A percentile compares a stretch with the other conserved stretches of the same genome.
Evolutionary conservation across 2,329 filamentous ascomycete species (phyloP).

Genomic region (Fusarium sp.): DNA sequence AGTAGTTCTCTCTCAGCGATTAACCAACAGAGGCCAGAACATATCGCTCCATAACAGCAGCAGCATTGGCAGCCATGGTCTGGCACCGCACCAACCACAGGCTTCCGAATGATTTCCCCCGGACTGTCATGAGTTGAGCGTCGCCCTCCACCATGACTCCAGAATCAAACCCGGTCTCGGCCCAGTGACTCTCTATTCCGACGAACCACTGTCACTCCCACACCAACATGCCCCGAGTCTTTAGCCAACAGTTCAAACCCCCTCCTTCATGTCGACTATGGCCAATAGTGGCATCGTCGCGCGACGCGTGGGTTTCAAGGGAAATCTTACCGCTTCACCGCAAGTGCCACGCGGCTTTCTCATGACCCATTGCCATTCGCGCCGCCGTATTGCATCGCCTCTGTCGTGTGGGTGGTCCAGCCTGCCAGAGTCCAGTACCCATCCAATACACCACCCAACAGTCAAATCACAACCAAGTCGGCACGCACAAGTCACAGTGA

Average conservation of each 20-base stretch:
- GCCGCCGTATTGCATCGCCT: neutral
- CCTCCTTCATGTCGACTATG: neutral
- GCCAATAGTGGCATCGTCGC: slow-evolving; percentile 24
- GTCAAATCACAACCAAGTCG: slow-evolving; percentile 1
- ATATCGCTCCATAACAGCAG: neutral
- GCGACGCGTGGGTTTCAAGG: slow-evolving; percentile 21
- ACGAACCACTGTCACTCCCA: slow-evolving; percentile 25
- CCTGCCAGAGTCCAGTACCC: neutral
- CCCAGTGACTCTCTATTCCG: neutral
- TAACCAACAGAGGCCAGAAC: neutral
- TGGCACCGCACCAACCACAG: neutral
- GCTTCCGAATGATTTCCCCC: neutral
- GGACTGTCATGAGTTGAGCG: neutral
- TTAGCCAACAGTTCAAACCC: neutral
- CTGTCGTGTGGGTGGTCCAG: neutral
- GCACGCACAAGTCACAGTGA: neutral
- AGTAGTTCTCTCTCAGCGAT: neutral
- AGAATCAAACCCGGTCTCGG: neutral
- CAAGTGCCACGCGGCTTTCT: neutral
- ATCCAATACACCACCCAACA: neutral
- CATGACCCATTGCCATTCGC: neutral
- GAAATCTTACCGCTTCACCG: slow-evolving; percentile 8
- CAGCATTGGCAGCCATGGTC: neutral
- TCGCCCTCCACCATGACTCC: neutral
- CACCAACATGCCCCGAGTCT: neutral